Conservation (phyloP, 148 eudicot genomes). For the Vaccinium vitisidaea region DNA sequence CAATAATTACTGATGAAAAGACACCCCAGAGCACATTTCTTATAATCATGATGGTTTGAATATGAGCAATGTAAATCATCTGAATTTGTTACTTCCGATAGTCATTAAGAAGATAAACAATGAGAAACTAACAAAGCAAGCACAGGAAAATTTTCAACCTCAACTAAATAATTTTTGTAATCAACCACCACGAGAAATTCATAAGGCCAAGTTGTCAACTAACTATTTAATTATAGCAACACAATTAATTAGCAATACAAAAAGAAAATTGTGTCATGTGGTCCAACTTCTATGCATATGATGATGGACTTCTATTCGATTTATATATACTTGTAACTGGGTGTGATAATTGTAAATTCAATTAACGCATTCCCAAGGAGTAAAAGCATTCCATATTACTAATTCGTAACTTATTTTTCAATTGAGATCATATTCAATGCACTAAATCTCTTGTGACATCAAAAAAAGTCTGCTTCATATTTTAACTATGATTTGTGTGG, state of each 20-base stretch:
- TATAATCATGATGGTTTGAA: neutral
- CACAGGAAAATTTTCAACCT: neutral
- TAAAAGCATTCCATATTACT: too few species aligned
- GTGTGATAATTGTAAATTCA: neutral
- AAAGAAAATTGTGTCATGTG: neutral
- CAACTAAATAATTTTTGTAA: neutral
- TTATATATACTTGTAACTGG: neutral
- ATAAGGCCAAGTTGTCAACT: neutral
- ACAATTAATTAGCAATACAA: neutral
- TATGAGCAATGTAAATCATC: neutral
- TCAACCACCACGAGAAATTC: slow-evolving; percentile 1
- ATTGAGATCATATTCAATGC: too few species aligned
- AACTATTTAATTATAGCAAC: neutral
- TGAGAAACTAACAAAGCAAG: neutral
- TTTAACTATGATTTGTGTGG: too few species aligned
- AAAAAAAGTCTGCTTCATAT: too few species aligned
- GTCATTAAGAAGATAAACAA: neutral
- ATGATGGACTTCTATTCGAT: neutral
- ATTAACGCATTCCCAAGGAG: neutral
- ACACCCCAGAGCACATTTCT: neutral
- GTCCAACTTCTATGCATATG: neutral
- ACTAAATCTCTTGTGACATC: too few species aligned
- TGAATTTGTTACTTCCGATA: neutral
- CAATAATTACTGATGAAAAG: neutral
- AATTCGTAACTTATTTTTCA: too few species aligned